A percentile compares a stretch with the other conserved stretches of the same genome.
Conservation (phyloP, 495 filamentous ascomycete species). For the Hypoxylon perforatum region DNA sequence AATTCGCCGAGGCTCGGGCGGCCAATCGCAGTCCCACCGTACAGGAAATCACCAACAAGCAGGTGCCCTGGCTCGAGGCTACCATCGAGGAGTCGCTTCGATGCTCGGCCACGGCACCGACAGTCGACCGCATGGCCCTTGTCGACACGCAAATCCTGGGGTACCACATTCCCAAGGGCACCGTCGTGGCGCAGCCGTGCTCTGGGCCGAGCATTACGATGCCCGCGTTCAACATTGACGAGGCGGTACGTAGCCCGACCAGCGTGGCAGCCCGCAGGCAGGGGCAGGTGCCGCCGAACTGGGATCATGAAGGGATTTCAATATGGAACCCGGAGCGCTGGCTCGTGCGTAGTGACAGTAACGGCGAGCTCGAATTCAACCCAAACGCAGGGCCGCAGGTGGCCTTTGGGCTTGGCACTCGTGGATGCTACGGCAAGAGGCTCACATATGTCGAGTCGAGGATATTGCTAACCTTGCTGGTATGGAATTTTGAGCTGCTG, state of each 20-base stretch:
- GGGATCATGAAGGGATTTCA: slow-evolving; percentile 57
- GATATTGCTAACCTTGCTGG: slow-evolving; percentile 47
- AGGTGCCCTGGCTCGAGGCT: slow-evolving; percentile 46
- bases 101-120: neutral
- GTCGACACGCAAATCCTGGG: slow-evolving; percentile 51
- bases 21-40: slow-evolving; percentile 32
- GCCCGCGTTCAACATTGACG: neutral
- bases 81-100: slow-evolving; percentile 46
- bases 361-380: slow-evolving; percentile 42
- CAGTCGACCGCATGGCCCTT: slow-evolving; percentile 37
- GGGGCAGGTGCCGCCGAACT: slow-evolving; percentile 42
- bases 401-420: slow-evolving; percentile 63
- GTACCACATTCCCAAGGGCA: slow-evolving; percentile 53
- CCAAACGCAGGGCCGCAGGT: slow-evolving; percentile 47
- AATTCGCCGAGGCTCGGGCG: slow-evolving; percentile 30
- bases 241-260: neutral
- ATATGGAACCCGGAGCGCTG: slow-evolving; percentile 55
- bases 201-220: slow-evolving; percentile 40
- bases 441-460: slow-evolving; percentile 50
- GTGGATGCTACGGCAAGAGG: slow-evolving; percentile 65
- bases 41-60: slow-evolving; percentile 38
- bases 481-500: slow-evolving; percentile 61
- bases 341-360: slow-evolving; percentile 48
- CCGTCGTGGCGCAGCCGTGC: slow-evolving; percentile 45
- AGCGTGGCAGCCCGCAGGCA: too few species aligned